Evolutionary conservation across 2,329 filamentous ascomycete genomes (phyloP).

Genomic region (Phoma sp.): DNA sequence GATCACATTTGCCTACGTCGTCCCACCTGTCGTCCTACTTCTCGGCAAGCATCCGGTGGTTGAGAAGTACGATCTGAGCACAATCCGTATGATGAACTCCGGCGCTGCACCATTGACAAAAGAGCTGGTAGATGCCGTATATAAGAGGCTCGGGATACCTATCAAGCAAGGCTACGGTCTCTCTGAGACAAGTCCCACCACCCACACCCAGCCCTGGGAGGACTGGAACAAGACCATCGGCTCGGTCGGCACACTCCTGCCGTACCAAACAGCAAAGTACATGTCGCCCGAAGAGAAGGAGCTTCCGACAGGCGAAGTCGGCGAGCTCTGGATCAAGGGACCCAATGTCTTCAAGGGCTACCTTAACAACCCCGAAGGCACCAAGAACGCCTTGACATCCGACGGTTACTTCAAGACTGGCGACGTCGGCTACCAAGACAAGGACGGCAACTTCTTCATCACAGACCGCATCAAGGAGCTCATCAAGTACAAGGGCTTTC

Average conservation of each 20-base stretch:
- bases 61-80: slow-evolving; percentile 79
- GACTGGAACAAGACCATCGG: slow-evolving; percentile 80
- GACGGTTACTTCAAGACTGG: slow-evolving; percentile 93
- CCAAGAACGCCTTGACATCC: slow-evolving; percentile 70
- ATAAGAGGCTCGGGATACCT: slow-evolving; percentile 73
- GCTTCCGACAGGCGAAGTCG: slow-evolving; percentile 65
- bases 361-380: slow-evolving; percentile 73
- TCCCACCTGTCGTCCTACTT: slow-evolving; percentile 81
- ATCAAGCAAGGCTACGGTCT: slow-evolving; percentile 95
- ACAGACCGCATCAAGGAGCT: slow-evolving; percentile 70
- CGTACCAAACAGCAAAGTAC: slow-evolving; percentile 82
- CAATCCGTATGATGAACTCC: slow-evolving; percentile 81
- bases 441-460: slow-evolving; percentile 83
- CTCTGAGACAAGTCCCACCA: slow-evolving; percentile 82
- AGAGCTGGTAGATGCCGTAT: slow-evolving; percentile 79
- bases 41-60: slow-evolving; percentile 81
- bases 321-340: slow-evolving; percentile 71
- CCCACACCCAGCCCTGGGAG: slow-evolving; percentile 73
- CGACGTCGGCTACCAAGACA: slow-evolving; percentile 80
- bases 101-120: slow-evolving; percentile 84
- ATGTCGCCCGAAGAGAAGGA: slow-evolving; percentile 68
- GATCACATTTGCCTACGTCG: slow-evolving; percentile 80
- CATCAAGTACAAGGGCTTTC: slow-evolving; percentile 55
- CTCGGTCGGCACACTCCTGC: slow-evolving; percentile 76
- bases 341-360: slow-evolving; percentile 84